These are phyloP conservation scores for Cornus florida DNA, from an alignment of 148 eudicot species.

Conservation along the genomic window DNA sequence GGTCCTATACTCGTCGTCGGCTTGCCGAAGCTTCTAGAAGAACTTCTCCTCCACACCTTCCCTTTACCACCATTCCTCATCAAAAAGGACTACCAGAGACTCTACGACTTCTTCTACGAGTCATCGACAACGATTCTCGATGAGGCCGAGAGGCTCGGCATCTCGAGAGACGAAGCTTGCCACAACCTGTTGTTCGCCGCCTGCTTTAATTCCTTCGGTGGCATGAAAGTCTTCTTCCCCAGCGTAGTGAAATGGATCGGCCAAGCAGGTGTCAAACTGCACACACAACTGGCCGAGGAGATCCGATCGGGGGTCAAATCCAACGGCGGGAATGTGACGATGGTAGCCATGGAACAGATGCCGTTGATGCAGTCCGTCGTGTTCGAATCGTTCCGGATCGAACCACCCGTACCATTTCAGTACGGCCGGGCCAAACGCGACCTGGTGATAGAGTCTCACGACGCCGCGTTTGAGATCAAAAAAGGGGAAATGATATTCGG, in stretches of 20 bases:
- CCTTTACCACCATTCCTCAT: constrained; percentile 55
- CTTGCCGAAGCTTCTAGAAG: constrained; percentile 59
- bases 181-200: constrained; percentile 80
- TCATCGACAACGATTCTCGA: constrained; percentile 37
- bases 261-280: constrained; percentile 63
- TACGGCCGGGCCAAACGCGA: constrained; percentile 64
- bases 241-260: constrained; percentile 79
- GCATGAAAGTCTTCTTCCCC: constrained; percentile 79
- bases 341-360: constrained; percentile 77
- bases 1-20: constrained; percentile 67
- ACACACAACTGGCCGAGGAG: constrained; percentile 59
- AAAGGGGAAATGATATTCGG: constrained; percentile 84
- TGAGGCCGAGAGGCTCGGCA: constrained; percentile 56
- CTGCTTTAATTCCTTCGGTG: constrained; percentile 90
- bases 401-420: constrained; percentile 78
- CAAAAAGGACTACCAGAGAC: constrained; percentile 54
- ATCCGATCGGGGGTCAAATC: constrained; percentile 55
- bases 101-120: constrained; percentile 67
- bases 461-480: constrained; percentile 64
- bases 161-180: constrained; percentile 77
- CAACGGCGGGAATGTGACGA: constrained; percentile 56
- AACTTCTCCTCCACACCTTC: constrained; percentile 48
- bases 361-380: constrained; percentile 76
- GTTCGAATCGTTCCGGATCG: constrained; percentile 70
- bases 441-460: constrained; percentile 67